A percentile compares a stretch with the other conserved stretches of the same genome.
Conservation (phyloP, 2,329 filamentous ascomycete genomes). For the Pseudogymnoascus sp. region DNA sequence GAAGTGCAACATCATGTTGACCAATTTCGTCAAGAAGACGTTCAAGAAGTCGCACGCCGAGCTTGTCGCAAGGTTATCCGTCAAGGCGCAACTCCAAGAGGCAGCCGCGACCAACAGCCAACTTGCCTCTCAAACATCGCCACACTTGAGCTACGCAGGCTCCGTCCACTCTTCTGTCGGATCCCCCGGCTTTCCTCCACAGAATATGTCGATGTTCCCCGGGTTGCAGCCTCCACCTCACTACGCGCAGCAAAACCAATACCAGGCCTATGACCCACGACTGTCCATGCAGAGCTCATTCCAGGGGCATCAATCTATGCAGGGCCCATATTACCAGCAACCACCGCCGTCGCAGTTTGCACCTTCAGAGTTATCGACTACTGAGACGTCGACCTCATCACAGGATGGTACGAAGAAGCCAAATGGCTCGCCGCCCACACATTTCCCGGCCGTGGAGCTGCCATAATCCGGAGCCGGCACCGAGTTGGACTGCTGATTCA, state of each 20-base stretch:
- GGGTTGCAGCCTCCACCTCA: neutral
- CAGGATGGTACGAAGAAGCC: neutral
- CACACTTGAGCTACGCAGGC: neutral
- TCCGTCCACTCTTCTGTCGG: neutral
- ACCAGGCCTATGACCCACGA: neutral
- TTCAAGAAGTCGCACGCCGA: slow-evolving; percentile 67
- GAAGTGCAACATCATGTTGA: slow-evolving; percentile 70
- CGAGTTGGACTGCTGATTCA: neutral
- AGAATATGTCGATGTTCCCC: neutral
- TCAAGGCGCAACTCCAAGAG: slow-evolving; percentile 38
- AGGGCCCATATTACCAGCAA: neutral
- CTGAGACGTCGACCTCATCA: neutral
- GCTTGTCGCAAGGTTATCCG: slow-evolving; percentile 58
- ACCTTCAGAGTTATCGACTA: neutral
- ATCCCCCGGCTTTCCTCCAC: neutral
- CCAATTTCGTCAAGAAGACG: slow-evolving; percentile 73
- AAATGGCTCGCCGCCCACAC: neutral
- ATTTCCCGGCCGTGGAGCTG: neutral
- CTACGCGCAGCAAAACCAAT: neutral
- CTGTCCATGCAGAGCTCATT: neutral
- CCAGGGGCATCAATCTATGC: neutral
- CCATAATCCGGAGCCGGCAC: neutral
- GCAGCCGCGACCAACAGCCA: slow-evolving; percentile 20
- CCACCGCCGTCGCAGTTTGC: neutral
- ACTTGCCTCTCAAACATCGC: slow-evolving; percentile 7